Base-by-base conservation (phyloP, 495 filamentous ascomycete genomes). In the Penicillium angulare region DNA sequence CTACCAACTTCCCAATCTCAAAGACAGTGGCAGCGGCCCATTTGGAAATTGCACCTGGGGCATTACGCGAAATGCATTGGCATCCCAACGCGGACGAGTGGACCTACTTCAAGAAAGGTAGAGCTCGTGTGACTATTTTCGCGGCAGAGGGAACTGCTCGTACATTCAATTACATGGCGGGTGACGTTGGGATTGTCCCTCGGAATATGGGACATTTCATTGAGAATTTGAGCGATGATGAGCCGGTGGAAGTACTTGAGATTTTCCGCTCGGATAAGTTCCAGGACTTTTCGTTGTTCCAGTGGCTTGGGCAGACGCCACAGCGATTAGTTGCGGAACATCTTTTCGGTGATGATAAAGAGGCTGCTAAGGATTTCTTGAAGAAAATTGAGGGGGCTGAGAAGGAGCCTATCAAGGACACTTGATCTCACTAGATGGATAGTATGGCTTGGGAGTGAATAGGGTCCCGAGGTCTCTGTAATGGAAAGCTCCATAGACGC, bases 11-110 rank as follows among this genome's bases (percentile, higher is more conserved):
- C 56, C 76, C 77, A 17, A 74, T 87, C 51, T 82, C 83, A 36
- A 72, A 80, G 55, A 86, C 80, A 0, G 73, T 88, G 13, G 81
- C 84, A 0, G 83, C 84, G 2, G 84, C 81, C 6, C 82, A 84
- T 55, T 59, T 85, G 7, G 66, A 67, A 40, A 81, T 85, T 35
- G 60, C 79, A 34, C 81, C 81, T 0, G 80, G 80, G 1, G 80
- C 78, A 0, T 59, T 85, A 40, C 75, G 82, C 5, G 82, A 85
- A 63, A 81, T 92, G 49, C 87, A 92, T 68, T 92, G 88, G 88
- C 87, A 90, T 55, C 84, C 85, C 0, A 80, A 76, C n/a, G 80
- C 79, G 12, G 87, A 90, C 59, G 87, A 90, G 57, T 92, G 86
- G 86, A 79, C 77, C 1, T 92, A 84, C 71, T 90, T 90, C 71